Evolutionary conservation across 2,329 filamentous ascomycete species (phyloP).

Genomic region (Microsporum canis): DNA sequence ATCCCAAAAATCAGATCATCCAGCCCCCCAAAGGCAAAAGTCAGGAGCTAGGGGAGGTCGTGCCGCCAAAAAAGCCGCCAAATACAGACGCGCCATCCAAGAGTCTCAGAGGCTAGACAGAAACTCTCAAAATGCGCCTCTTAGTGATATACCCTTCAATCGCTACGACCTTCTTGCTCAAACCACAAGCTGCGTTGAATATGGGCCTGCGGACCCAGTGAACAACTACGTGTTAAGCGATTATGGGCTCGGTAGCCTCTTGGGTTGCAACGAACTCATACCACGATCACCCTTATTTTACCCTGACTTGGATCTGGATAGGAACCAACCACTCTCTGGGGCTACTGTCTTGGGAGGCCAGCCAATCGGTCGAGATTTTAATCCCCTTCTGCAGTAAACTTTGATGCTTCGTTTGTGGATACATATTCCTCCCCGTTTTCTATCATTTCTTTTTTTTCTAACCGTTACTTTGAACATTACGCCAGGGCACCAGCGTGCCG

Average conservation of each 20-base stretch:
- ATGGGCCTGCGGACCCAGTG: slow-evolving; percentile 4
- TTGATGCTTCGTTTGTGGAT: slow-evolving; percentile 2
- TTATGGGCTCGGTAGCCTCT: slow-evolving; percentile 19
- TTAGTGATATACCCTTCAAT: slow-evolving; percentile 1
- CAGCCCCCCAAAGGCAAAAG: slow-evolving; percentile 30
- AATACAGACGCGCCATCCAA: slow-evolving; percentile 18
- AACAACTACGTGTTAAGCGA: slow-evolving; percentile 11
- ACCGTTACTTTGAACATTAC: slow-evolving; percentile 1
- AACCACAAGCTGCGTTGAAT: slow-evolving; percentile 4
- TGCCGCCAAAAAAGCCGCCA: slow-evolving; percentile 28
- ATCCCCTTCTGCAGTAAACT: slow-evolving; percentile 8
- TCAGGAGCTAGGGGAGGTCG: slow-evolving; percentile 34
- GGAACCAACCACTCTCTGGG: slow-evolving; percentile 9
- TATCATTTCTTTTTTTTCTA: background rate
- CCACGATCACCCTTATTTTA: slow-evolving; percentile 21
- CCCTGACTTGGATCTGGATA: slow-evolving; percentile 17
- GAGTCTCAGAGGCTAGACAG: slow-evolving; percentile 7
- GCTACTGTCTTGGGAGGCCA: slow-evolving; percentile 9
- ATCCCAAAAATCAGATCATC: slow-evolving; percentile 25
- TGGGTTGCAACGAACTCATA: slow-evolving; percentile 21
- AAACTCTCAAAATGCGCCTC: slow-evolving; percentile 9
- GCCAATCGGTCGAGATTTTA: slow-evolving; percentile 10
- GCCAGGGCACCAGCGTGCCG: background rate
- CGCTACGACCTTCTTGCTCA: background rate
- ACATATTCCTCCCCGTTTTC: background rate